Percentiles rank a stretch among this genome's conserved stretches.
Conservation (phyloP, 148 eudicot genomes). For the Pouteria glomerata region DNA sequence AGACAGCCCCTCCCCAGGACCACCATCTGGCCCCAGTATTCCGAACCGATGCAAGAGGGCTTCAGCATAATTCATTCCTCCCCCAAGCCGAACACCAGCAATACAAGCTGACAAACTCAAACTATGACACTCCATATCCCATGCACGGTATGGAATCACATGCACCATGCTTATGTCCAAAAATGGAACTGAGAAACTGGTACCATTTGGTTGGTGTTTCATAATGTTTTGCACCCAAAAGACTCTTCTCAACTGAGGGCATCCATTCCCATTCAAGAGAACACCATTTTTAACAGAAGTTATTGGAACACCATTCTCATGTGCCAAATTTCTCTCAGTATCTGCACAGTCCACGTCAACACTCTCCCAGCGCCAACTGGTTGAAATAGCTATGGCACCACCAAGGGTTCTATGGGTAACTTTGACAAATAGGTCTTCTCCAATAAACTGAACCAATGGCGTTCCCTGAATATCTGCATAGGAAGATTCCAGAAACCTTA, state of each 20-base stretch:
- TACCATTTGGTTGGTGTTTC: constrained; percentile 28
- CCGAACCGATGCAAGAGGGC: constrained; percentile 83
- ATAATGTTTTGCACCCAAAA: constrained; percentile 74
- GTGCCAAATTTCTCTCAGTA: constrained; percentile 25
- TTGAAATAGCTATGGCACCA: constrained; percentile 79
- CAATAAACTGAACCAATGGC: constrained; percentile 76
- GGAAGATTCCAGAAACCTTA: constrained; percentile 71
- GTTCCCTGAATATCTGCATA: constrained; percentile 37
- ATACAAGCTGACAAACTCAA: constrained; percentile 76
- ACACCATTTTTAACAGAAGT: constrained; percentile 29
- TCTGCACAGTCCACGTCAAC: constrained; percentile 81
- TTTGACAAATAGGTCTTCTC: constrained; percentile 56
- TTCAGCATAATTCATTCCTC: constrained; percentile 90
- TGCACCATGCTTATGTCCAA: constrained; percentile 58
- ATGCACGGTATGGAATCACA: constrained; percentile 66
- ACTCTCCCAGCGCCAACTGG: constrained; percentile 63
- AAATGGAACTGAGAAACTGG: constrained; percentile 43
- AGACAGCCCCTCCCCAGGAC: constrained; percentile 85
- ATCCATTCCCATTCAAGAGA: constrained; percentile 31
- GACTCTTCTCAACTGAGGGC: constrained; percentile 63
- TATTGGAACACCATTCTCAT: constrained; percentile 23
- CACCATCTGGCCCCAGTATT: constrained; percentile 85
- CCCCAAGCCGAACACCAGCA: constrained; percentile 86
- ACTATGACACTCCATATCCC: constrained; percentile 77
- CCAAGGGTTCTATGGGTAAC: constrained; percentile 87